These are phyloP conservation scores for Trypanosoma melophagium DNA, from an alignment of 208 protist genomes.

Conservation along the genomic window DNA sequence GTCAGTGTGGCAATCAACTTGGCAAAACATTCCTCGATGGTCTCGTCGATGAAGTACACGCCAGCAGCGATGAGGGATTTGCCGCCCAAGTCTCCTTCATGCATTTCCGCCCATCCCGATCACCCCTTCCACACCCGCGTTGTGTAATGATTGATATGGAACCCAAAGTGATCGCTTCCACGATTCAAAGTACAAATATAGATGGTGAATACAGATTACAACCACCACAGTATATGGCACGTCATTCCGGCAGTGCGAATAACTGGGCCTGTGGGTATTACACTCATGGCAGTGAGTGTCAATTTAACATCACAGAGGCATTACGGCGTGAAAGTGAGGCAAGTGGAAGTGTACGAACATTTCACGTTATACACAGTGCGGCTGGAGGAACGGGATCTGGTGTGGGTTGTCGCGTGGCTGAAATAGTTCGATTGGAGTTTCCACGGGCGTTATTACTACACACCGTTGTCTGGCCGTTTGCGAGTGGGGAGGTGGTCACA, in stretches of 20 bases:
- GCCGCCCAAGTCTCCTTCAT: slow-evolving; percentile 47
- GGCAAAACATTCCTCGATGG: slow-evolving; percentile 71
- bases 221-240: slow-evolving; percentile 67
- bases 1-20: slow-evolving; percentile 93
- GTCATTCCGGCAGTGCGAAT: slow-evolving; percentile 80
- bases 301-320: slow-evolving; percentile 59
- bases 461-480: slow-evolving; percentile 79
- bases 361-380: slow-evolving; percentile 84
- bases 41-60: slow-evolving; percentile 52
- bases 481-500: slow-evolving; percentile 78
- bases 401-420: slow-evolving; percentile 76
- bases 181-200: slow-evolving; percentile 5
- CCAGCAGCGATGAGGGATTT: slow-evolving; percentile 46
- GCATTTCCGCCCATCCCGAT: slow-evolving; percentile 54
- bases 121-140: slow-evolving; percentile 46
- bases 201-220: slow-evolving; percentile 42
- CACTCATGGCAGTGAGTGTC: slow-evolving; percentile 53
- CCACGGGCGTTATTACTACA: slow-evolving; percentile 57
- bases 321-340: slow-evolving; percentile 77
- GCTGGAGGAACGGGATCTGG: slow-evolving; percentile 91
- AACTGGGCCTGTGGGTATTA: slow-evolving; percentile 92
- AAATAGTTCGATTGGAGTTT: slow-evolving; percentile 64
- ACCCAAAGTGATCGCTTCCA: slow-evolving; percentile 76
- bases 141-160: slow-evolving; percentile 91
- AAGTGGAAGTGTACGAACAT: slow-evolving; percentile 50